Conservation (phyloP, 2,329 filamentous ascomycete species). For the Emergomyces africanus region DNA sequence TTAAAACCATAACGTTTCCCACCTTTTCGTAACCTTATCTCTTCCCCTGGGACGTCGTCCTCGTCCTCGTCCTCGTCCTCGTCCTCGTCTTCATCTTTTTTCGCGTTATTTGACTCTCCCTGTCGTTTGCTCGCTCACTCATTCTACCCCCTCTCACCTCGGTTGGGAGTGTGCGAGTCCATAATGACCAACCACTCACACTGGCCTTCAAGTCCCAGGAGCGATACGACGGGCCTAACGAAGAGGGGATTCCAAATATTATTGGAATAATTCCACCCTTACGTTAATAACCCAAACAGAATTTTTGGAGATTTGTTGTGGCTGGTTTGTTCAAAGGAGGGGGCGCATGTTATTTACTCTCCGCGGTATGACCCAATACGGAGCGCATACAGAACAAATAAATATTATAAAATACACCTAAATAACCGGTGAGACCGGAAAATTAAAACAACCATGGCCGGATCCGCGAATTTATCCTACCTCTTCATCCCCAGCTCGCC, state of each 20-base stretch:
- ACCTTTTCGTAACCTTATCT: background rate
- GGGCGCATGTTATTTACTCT: background rate
- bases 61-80: background rate
- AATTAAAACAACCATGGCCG: slow-evolving; percentile 6
- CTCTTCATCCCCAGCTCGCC: slow-evolving; percentile 5
- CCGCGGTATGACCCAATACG: background rate
- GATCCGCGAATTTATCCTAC: slow-evolving; percentile 8
- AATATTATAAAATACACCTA: background rate
- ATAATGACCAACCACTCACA: background rate
- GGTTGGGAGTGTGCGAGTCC: background rate
- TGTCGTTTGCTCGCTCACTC: background rate
- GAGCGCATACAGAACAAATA: background rate
- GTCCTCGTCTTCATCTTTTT: background rate
- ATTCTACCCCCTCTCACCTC: background rate
- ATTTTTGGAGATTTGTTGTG: background rate
- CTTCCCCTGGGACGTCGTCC: background rate
- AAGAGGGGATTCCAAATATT: background rate
- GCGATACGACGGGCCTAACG: background rate
- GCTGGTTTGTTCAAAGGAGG: background rate
- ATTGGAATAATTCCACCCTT: background rate
- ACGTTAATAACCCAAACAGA: background rate
- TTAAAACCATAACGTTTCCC: background rate
- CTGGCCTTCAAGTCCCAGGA: background rate
- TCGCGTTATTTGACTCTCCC: background rate
- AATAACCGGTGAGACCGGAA: no score